Base-by-base conservation (phyloP, 352 stramenopile genomes). In the Phytopythium ostracodes region DNA sequence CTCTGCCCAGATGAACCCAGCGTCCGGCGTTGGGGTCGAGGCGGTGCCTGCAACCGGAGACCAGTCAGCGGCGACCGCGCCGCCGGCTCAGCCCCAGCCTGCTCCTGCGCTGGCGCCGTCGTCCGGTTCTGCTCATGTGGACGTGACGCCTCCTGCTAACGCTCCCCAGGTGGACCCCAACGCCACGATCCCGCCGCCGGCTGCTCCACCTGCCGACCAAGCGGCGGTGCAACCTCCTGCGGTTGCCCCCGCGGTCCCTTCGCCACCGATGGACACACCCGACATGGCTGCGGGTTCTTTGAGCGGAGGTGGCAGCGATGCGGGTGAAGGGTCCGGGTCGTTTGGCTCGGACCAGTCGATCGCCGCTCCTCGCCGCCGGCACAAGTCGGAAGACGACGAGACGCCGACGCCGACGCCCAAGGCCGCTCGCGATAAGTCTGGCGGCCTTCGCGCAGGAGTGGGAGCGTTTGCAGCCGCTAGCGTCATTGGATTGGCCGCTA, bases 371-470 rank as follows among this genome's bases (percentile, higher is more conserved):
- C 46, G 24, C 36, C 25, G 17, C 27, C 2, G 33, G 12, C 24
- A 18, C 31, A 60, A 33, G 33, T 50, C 49, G 25, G 6, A 18
- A 17, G 50, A 40, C 17, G 50, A 52, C 46, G 24, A 27, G 50
- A 42, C 50, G 50, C 50, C 50, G 6, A 56, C n/a, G 17, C 38
- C 6, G n/a, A 59, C 38, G 53, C 54, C 50, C 27, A 50, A 12
- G 24, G 20, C 44, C 36, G 31, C 43, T 14, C 20, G 24, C 20
- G 44, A 20, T 46, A 38, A 46, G 12, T 33, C 44, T 2, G 54
- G 54, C 10, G 36, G 18, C 0, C 25, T 22, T n/a, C 36, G 50
- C 29, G 27, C 18, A 6, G 2, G 20, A 9, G 27, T 9, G 27
- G 27, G 6, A 27, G 7, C 20, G 24, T 2, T 22, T 10, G 35